Conservation (phyloP, 2,329 filamentous ascomycete genomes). For the Pseudogymnoascus sp. region DNA sequence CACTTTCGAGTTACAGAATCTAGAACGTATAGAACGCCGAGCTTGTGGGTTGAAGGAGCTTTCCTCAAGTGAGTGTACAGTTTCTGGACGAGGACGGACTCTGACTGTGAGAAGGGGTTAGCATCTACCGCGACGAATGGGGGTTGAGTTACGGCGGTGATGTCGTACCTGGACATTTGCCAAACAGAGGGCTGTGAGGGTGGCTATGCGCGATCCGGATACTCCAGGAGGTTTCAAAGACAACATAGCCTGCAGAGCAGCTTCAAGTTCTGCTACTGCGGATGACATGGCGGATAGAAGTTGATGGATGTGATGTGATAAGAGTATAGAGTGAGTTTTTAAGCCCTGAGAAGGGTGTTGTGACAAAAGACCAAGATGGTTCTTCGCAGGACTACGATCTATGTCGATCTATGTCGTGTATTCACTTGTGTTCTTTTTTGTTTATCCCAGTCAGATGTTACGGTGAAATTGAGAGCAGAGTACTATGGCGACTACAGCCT, state of each 20-base stretch:
- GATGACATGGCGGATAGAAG: constrained; percentile 53
- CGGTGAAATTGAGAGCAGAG: constrained; percentile 2
- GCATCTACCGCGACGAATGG: constrained; percentile 7
- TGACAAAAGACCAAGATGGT: constrained; percentile 6
- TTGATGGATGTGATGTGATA: neutral
- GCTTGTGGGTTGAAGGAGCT: constrained; percentile 87
- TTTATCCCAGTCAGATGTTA: constrained; percentile 7
- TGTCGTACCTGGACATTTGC: constrained; percentile 73
- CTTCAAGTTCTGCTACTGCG: constrained; percentile 83
- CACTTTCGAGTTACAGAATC: constrained; percentile 99
- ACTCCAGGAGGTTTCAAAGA: constrained; percentile 87
- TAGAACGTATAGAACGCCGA: constrained; percentile 99
- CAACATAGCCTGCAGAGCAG: constrained; percentile 84
- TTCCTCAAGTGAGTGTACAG: constrained; percentile 97
- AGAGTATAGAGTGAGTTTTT: constrained; percentile 9
- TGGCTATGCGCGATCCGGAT: constrained; percentile 82
- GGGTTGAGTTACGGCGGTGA: constrained; percentile 19
- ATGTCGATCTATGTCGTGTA: constrained; percentile 7
- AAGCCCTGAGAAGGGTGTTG: neutral
- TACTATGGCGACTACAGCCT: constrained; percentile 3
- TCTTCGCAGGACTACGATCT: constrained; percentile 12
- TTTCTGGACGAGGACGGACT: constrained; percentile 90
- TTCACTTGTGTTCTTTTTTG: neutral
- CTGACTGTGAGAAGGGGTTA: constrained; percentile 54
- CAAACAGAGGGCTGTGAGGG: constrained; percentile 79